Base-by-base conservation (phyloP, 2,329 filamentous ascomycete genomes). In the Lasiodiplodia theobromae region DNA sequence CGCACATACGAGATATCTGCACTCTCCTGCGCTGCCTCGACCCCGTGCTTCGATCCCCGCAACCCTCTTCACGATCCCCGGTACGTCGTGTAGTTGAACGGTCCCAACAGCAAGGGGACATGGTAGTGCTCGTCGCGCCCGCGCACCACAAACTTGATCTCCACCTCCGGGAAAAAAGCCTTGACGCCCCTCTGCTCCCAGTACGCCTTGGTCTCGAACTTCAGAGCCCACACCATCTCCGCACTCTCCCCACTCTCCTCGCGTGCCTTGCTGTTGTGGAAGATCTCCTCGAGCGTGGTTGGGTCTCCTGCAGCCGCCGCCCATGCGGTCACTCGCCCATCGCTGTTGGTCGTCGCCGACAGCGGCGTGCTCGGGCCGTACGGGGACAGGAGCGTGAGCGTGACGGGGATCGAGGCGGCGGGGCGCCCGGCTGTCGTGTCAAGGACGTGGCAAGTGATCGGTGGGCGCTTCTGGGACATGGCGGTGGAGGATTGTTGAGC, bases 401-500 rank as follows among this genome's bases (percentile, higher is more conserved):
- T 88, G 68, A 94, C 91, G 71, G 85, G 85, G 74, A 96, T 87
- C 71, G 84, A 83, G 68, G 85, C 80, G 18, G 88, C 92, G 25
- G 92, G 92, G 68, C 86, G 86, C 75, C 92, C 92, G 70, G 86
- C 82, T n/a, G 89, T 87, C 12, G 92, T 95, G 84, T 96, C 92
- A 78, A 96, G 92, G 79, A 94, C 88, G 84, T 96, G 92, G 84
- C 92, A 95, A 79, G 92, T 95, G 76, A 96, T 95, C 76, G 88
- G 88, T 72, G 78, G 84, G 51, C 66, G 66, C 57, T 68, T 49
- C 21, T 67, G 65, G 53, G 65, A 40, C 60, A 64, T 64, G 60
- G 60, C 60, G 60, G 60, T 64, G 60, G 60, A 64, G 44, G 60
- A 18, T 52, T 37, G 60, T 14, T 64, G 60, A 28, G 60, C 5